Evolutionary conservation across 2,329 filamentous ascomycete species (phyloP).

Genomic region (Penicillium sp.): DNA sequence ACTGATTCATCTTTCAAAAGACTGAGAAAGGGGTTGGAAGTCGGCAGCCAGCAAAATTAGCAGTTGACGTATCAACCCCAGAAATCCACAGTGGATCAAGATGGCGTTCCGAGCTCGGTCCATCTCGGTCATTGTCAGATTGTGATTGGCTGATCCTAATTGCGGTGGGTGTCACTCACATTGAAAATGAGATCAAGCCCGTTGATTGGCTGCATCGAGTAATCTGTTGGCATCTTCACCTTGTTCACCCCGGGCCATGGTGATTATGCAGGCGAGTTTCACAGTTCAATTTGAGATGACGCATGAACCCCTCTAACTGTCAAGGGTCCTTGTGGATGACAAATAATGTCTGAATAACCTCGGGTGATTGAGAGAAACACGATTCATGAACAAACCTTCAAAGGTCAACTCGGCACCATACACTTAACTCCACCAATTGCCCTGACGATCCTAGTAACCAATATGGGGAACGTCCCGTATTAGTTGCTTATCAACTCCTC

Average conservation of each 20-base stretch:
- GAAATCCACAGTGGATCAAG: slow-evolving; percentile 10
- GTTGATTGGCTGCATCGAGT: slow-evolving; percentile 18
- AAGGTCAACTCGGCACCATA: background rate
- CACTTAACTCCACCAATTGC: background rate
- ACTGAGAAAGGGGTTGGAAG: background rate
- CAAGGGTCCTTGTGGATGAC: background rate
- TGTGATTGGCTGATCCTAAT: slow-evolving; percentile 1
- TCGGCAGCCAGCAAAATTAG: background rate
- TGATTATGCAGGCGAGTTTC: slow-evolving; percentile 14
- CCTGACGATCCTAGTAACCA: background rate
- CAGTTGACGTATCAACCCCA: slow-evolving; percentile 25
- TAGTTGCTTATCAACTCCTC: background rate
- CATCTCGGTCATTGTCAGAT: slow-evolving; percentile 1
- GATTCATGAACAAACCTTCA: background rate
- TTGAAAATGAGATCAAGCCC: background rate
- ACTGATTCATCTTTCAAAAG: background rate
- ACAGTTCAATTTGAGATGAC: slow-evolving; percentile 1
- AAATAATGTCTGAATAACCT: background rate
- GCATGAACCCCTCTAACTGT: slow-evolving; percentile 17
- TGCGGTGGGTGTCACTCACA: background rate
- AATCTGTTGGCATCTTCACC: background rate
- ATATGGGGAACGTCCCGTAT: background rate
- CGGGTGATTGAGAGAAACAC: background rate
- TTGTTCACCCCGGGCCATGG: background rate
- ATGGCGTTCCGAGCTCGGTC: slow-evolving; percentile 12